Conservation (phyloP, 306 rosid species). For the Argentina anserina region DNA sequence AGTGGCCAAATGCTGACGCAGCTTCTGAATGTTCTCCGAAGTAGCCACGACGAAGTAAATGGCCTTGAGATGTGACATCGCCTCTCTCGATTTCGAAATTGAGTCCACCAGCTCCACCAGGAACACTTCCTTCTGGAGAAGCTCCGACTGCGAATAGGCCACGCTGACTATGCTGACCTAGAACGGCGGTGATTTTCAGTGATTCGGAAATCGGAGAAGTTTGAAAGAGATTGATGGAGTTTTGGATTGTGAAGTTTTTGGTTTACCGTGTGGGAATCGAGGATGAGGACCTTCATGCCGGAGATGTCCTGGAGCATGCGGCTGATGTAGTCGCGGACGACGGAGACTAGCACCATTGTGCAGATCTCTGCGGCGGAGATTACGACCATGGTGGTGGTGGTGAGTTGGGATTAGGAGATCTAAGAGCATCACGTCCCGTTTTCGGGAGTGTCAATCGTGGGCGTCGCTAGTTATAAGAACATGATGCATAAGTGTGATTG, state of each 20-base stretch:
- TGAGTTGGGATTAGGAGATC: background rate
- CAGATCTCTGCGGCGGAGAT: background rate
- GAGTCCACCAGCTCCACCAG: constrained; percentile 85
- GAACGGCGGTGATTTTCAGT: constrained; percentile 8
- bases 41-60: constrained; percentile 85
- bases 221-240: background rate
- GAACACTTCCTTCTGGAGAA: constrained; percentile 88
- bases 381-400: background rate
- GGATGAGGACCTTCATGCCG: constrained; percentile 97
- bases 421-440: no score
- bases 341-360: constrained; percentile 63
- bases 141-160: constrained; percentile 88
- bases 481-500: no score
- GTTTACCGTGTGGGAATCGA: constrained; percentile 86
- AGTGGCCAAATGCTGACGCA: constrained; percentile 73
- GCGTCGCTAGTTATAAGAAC: no score
- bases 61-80: constrained; percentile 96
- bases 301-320: constrained; percentile 97
- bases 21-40: constrained; percentile 67
- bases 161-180: constrained; percentile 92
- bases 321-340: constrained; percentile 76
- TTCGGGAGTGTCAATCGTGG: no score
- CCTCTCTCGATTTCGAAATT: constrained; percentile 69
- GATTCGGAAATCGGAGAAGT: no score
- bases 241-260: background rate